These are phyloP conservation scores for Fallopia convolvulus DNA, from an alignment of 148 eudicot species.

Conservation along the genomic window DNA sequence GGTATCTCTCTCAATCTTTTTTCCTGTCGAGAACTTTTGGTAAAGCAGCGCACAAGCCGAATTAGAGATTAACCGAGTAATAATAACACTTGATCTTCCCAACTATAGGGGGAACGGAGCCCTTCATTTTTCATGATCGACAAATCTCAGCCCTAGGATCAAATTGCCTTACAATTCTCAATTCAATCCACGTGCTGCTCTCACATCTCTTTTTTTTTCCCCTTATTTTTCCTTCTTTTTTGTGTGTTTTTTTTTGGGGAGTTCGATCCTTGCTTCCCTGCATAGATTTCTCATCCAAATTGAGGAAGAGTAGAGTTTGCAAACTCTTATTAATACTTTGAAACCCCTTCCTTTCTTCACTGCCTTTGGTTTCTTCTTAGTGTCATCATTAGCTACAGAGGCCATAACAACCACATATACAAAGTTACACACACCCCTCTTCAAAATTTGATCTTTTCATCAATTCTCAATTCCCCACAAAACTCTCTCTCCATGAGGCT, in stretches of 20 bases:
- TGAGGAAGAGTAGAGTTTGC: background rate
- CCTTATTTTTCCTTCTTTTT: background rate
- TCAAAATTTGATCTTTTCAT: background rate
- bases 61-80: too few relatives aligned
- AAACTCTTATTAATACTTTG: background rate
- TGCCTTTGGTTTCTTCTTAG: background rate
- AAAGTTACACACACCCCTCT: background rate
- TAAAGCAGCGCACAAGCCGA: too few relatives aligned
- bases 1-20: too few relatives aligned
- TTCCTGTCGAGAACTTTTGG: too few relatives aligned
- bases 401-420: background rate
- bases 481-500: background rate
- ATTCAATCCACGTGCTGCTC: constrained; percentile 1
- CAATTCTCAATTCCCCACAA: constrained; percentile 10
- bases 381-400: background rate
- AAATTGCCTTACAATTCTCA: background rate
- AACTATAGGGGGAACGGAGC: too few relatives aligned
- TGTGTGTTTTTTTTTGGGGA: background rate
- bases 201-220: background rate
- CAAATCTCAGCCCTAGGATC: background rate
- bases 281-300: constrained; percentile 2
- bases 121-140: background rate
- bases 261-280: constrained; percentile 6
- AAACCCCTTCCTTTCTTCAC: background rate
- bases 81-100: too few relatives aligned